These are phyloP conservation scores for Scheffersomyces cryptocercus DNA, from an alignment of 1,139 yeast genomes.

Conservation along the genomic window DNA sequence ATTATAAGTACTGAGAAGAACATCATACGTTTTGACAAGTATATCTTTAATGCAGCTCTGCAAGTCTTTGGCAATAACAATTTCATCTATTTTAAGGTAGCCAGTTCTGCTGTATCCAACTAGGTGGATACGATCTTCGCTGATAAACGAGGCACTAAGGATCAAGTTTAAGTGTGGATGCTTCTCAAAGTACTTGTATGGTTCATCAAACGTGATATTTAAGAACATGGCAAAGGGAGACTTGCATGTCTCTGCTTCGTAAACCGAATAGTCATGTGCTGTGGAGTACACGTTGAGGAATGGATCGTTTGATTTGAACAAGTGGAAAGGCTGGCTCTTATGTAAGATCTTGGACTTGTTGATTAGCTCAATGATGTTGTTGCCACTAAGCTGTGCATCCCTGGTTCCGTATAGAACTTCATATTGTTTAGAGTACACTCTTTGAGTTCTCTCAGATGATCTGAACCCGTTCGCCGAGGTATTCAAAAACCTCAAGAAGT, in stretches of 20 bases:
- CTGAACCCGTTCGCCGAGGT: slow-evolving; percentile 27
- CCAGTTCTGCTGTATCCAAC: slow-evolving; percentile 28
- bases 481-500: slow-evolving; percentile 29
- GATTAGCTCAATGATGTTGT: slow-evolving; percentile 61
- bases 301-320: slow-evolving; percentile 53
- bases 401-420: slow-evolving; percentile 16
- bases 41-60: slow-evolving; percentile 22
- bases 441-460: slow-evolving; percentile 4
- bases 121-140: slow-evolving; percentile 29
- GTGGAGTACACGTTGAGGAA: slow-evolving; percentile 65
- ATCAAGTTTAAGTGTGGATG: slow-evolving; percentile 27
- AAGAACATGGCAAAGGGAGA: slow-evolving; percentile 68
- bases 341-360: slow-evolving; percentile 78
- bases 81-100: slow-evolving; percentile 24
- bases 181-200: slow-evolving; percentile 23
- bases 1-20: slow-evolving; percentile 23
- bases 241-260: slow-evolving; percentile 56
- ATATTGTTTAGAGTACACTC: slow-evolving; percentile 21
- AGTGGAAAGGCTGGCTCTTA: slow-evolving; percentile 83
- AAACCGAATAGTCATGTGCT: slow-evolving; percentile 71
- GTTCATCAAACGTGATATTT: slow-evolving; percentile 41
- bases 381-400: slow-evolving; percentile 9
- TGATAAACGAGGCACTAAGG: slow-evolving; percentile 29
- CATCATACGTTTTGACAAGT: slow-evolving; percentile 20
- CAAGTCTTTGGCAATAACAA: slow-evolving; percentile 22